Base-by-base conservation (phyloP, 2,329 filamentous ascomycete species). In the Ophiostoma triangulosporum region DNA sequence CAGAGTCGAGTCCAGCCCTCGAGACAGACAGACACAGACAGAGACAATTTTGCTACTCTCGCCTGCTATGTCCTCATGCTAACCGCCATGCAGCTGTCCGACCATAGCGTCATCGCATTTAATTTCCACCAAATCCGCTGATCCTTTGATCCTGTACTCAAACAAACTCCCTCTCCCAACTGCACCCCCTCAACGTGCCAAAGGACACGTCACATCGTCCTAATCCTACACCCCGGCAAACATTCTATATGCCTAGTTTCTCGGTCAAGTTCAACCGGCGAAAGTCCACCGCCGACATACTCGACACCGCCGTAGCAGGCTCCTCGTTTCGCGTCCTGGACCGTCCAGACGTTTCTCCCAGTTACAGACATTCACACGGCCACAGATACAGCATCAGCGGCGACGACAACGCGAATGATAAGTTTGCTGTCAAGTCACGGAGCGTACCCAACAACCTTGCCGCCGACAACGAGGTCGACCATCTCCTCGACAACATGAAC, bases 241-340 rank as follows among this genome's bases (percentile, higher is more conserved):
- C 4, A n/a, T 64, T 68, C 70, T 73, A 73, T 66, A 81, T 81
- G 78, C 75, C 75, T 77, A 78, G 75, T 69, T 81, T 81, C 66
- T 74, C 76, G 57, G 74, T 75, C 64, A 69, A 73, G 58, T 81
- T 81, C 58, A 72, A 69, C 62, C 71, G 75, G 75, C 77, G 78
- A 72, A 80, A 75, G 70, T 78, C 76, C 58, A 73, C 74, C 71
- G 74, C 73, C 57, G 73, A 77, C 59, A 75, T 73, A 58, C 65
- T 75, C 57, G 73, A 77, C 57, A 72, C 78, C 74, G 74, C 71
- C 60, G 62, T 70, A 65, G 65, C 70, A 57, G 71, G 73, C 55
- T 69, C 75, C 20, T 80, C 77, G 2, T 81, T 81, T 62, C 74
- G 77, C 50, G 78, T 81, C 24, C 67, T 81, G 33, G 77, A 81